A percentile compares a stretch with the other conserved stretches of the same genome.
Evolutionary conservation across 805 yeast species (phyloP).

Genomic region (Saturnispora zaruensis): DNA sequence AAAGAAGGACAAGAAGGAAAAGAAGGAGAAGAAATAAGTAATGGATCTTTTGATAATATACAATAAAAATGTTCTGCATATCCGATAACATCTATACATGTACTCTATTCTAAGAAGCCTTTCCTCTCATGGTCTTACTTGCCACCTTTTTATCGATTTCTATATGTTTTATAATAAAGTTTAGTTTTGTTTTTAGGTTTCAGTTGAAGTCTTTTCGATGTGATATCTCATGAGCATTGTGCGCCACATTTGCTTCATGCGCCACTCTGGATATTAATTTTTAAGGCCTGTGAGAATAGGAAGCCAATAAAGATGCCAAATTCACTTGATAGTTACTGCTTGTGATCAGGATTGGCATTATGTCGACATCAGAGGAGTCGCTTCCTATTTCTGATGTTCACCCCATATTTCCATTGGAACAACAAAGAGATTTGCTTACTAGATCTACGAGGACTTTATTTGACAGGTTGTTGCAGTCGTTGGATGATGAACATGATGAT

Average conservation of each 20-base stretch:
- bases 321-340: not conserved
- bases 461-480: conserved; percentile 22
- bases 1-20: conserved; percentile 24
- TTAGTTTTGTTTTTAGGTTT: not conserved
- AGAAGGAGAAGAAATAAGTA: conserved; percentile 26
- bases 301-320: not conserved
- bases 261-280: not conserved
- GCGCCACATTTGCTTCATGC: not conserved
- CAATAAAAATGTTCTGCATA: conserved; percentile 15
- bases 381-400: not conserved
- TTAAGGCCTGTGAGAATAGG: not conserved
- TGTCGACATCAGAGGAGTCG: not conserved
- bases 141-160: not conserved
- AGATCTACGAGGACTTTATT: conserved; percentile 17
- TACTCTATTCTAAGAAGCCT: not conserved
- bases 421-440: not conserved
- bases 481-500: conserved; percentile 24
- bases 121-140: not conserved
- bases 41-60: conserved; percentile 5
- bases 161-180: conserved; percentile 8
- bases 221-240: not conserved
- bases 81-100: not conserved
- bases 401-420: conserved; percentile 1
- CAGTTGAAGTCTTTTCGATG: not conserved
- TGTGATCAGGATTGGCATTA: not conserved